Conservation (phyloP, 2,329 filamentous ascomycete genomes). For the Endoconidiophora laricicola region DNA sequence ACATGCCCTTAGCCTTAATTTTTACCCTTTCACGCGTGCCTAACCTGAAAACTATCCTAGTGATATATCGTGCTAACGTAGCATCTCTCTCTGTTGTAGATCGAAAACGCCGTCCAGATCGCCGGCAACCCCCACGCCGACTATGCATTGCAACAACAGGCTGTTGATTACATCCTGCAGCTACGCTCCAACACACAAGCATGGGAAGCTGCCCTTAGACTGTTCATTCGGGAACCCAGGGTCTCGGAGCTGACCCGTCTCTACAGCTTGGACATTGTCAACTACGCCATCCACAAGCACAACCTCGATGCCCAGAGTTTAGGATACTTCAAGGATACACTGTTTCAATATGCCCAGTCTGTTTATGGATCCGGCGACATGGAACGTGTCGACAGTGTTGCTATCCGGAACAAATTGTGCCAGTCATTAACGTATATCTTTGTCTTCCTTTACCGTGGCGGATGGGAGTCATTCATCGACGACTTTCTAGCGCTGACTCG, state of each 20-base stretch:
- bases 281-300: slow-evolving; percentile 72
- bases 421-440: slow-evolving; percentile 94
- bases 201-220: slow-evolving; percentile 75
- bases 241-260: slow-evolving; percentile 73
- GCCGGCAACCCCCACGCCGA: slow-evolving; percentile 70
- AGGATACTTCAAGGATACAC: slow-evolving; percentile 57
- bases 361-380: slow-evolving; percentile 48
- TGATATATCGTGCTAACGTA: not conserved
- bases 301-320: slow-evolving; percentile 58
- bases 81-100: slow-evolving; percentile 30
- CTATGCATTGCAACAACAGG: slow-evolving; percentile 60
- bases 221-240: slow-evolving; percentile 67
- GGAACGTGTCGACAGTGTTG: slow-evolving; percentile 48
- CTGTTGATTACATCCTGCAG: slow-evolving; percentile 64
- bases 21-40: slow-evolving; percentile 14
- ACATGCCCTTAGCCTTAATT: slow-evolving; percentile 14
- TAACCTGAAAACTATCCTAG: not conserved
- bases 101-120: slow-evolving; percentile 91
- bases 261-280: slow-evolving; percentile 82
- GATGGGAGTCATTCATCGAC: slow-evolving; percentile 81
- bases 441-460: slow-evolving; percentile 65
- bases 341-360: slow-evolving; percentile 66
- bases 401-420: slow-evolving; percentile 90
- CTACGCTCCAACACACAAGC: slow-evolving; percentile 67
- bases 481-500: slow-evolving; percentile 69